phyloP scores from a whole-genome alignment of 768 basidiomycete genomes.

The Pleurotus salmoneostramineus region DNA sequence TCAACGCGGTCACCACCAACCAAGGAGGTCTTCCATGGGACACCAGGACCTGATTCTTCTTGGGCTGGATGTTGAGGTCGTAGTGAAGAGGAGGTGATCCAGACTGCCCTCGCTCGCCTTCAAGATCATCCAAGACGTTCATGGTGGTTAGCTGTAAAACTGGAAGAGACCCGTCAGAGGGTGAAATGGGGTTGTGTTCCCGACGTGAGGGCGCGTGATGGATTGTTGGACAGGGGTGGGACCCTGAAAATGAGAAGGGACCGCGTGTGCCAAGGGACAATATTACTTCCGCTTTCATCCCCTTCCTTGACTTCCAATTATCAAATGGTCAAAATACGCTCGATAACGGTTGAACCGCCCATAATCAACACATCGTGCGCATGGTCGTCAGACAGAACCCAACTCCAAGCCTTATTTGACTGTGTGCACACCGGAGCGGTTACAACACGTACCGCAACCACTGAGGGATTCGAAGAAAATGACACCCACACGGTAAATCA shows the following conservation, averaged over 20 bases:
- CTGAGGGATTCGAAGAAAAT: slow-evolving; percentile 68
- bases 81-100: slow-evolving; percentile 2
- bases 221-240: not conserved
- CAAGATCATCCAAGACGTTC: not conserved
- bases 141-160: not conserved
- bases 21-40: slow-evolving; percentile 87
- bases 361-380: slow-evolving; percentile 78
- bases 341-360: slow-evolving; percentile 54
- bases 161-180: not conserved
- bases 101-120: not conserved
- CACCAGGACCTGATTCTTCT: slow-evolving; percentile 75
- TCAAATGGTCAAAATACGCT: slow-evolving; percentile 55
- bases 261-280: not conserved
- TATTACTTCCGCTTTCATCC: not conserved
- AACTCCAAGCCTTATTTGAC: slow-evolving; percentile 63
- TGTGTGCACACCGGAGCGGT: slow-evolving; percentile 73
- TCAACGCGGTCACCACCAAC: slow-evolving; percentile 30
- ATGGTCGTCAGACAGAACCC: slow-evolving; percentile 70
- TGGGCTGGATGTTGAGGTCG: slow-evolving; percentile 27
- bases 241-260: not conserved
- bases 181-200: too few relatives aligned
- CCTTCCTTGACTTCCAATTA: not conserved
- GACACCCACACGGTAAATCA: slow-evolving; percentile 53
- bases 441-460: slow-evolving; percentile 74
- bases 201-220: not conserved